phyloP scores from a whole-genome alignment of 192 early-diverging fungal species.

The Dissophora ornata region DNA sequence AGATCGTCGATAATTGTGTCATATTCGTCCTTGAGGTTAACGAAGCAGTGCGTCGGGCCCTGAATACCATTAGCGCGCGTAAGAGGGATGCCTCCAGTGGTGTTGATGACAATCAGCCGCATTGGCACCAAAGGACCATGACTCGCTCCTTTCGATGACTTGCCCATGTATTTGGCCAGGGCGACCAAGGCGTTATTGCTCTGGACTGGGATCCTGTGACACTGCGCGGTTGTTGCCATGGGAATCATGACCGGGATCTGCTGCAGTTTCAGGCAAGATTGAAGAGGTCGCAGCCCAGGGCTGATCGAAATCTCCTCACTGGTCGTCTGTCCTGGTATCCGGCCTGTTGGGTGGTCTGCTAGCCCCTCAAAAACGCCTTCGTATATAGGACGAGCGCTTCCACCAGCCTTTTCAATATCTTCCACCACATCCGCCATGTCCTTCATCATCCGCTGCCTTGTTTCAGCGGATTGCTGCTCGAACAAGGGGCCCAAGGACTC shows the following conservation, averaged over 20 bases:
- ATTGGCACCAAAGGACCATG: slow-evolving; percentile 56
- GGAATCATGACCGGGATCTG: slow-evolving; percentile 75
- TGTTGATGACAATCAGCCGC: slow-evolving; percentile 76
- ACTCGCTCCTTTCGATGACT: neutral
- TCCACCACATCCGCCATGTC: slow-evolving; percentile 71
- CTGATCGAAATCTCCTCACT: slow-evolving; percentile 28
- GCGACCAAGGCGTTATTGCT: slow-evolving; percentile 67
- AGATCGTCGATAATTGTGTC: slow-evolving; percentile 59
- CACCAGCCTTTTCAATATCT: slow-evolving; percentile 79
- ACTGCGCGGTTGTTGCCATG: slow-evolving; percentile 50
- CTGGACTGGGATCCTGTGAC: slow-evolving; percentile 54
- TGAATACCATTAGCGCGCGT: slow-evolving; percentile 57
- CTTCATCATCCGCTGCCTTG: slow-evolving; percentile 57
- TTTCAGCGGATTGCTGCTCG: slow-evolving; percentile 31
- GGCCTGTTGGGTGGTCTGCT: neutral
- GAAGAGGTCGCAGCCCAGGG: slow-evolving; percentile 63
- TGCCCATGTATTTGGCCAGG: slow-evolving; percentile 53
- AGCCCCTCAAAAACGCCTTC: slow-evolving; percentile 67
- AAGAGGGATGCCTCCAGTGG: slow-evolving; percentile 72
- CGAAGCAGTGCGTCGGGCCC: slow-evolving; percentile 70
- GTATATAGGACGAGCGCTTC: slow-evolving; percentile 74
- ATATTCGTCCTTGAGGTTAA: slow-evolving; percentile 88
- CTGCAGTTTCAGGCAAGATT: slow-evolving; percentile 66
- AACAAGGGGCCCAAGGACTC: neutral
- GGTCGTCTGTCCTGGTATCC: neutral